Evolutionary conservation across 805 yeast genomes (phyloP).

Genomic region (Monosporozyma siamensis): DNA sequence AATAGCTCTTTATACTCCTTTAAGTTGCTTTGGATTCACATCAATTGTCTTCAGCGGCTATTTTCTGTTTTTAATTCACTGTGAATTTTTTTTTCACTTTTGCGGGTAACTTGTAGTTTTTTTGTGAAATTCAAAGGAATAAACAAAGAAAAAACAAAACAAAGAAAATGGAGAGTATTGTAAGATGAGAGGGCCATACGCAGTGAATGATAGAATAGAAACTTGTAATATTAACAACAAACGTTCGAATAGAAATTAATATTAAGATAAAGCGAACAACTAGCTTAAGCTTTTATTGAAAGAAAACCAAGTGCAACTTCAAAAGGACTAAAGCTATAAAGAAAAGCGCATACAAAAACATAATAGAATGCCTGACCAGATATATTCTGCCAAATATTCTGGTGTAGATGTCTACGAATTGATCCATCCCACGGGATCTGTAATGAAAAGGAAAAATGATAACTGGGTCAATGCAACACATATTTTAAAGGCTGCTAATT

Average conservation of each 20-base stretch:
- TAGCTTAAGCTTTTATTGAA: no score
- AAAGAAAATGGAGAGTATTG: not conserved
- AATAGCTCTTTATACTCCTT: no score
- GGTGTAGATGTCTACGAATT: conserved; percentile 80
- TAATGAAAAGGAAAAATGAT: conserved; percentile 67
- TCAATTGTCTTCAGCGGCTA: not conserved
- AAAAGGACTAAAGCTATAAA: no score
- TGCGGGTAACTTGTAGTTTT: not conserved
- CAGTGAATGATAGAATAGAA: no score
- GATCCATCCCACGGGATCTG: conserved; percentile 54
- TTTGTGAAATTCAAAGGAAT: not conserved
- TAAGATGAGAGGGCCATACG: no score
- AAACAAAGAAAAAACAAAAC: not conserved
- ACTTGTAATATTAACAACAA: no score
- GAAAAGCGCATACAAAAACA: not conserved
- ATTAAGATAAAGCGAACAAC: no score
- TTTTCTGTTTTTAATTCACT: not conserved
- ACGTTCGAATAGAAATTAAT: no score
- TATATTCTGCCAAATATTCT: conserved; percentile 70
- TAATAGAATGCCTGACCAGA: conserved; percentile 24
- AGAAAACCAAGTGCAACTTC: no score
- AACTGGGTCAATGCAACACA: conserved; percentile 94
- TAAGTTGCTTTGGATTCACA: no score
- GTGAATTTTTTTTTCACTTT: not conserved
- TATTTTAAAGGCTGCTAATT: conserved; percentile 83